A percentile compares a stretch with the other conserved stretches of the same genome.
Evolutionary conservation across 306 rosid genomes (phyloP).

Genomic region (Fragaria nilgerrensis): DNA sequence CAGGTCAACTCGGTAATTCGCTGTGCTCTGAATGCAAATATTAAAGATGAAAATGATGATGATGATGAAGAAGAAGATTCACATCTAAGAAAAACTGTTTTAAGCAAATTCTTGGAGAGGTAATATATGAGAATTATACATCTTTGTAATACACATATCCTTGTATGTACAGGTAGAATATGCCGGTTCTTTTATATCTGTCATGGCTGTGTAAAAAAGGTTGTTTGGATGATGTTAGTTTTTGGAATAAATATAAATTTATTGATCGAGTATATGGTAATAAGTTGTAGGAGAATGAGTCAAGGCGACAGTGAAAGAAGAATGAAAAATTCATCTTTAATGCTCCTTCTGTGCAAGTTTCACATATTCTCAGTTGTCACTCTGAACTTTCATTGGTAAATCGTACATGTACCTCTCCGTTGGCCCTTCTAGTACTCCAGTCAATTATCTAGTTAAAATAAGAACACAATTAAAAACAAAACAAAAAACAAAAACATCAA

Average conservation of each 20-base stretch:
- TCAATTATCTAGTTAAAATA: too few relatives aligned
- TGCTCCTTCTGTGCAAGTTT: neutral
- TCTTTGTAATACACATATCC: neutral
- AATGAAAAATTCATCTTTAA: neutral
- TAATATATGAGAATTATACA: slow-evolving; percentile 19
- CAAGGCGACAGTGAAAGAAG: neutral
- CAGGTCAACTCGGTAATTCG: slow-evolving; percentile 78
- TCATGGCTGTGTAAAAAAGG: neutral
- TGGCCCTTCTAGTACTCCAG: too few relatives aligned
- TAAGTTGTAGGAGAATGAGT: too few relatives aligned
- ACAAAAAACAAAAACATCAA: too few relatives aligned
- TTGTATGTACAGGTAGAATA: neutral
- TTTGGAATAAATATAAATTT: neutral
- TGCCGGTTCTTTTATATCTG: neutral
- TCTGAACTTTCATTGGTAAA: too few relatives aligned
- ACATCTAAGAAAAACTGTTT: slow-evolving; percentile 49
- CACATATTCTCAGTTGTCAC: too few relatives aligned
- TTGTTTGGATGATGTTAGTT: neutral
- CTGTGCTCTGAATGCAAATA: slow-evolving; percentile 51
- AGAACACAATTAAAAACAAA: too few relatives aligned
- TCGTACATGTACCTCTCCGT: too few relatives aligned
- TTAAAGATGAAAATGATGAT: slow-evolving; percentile 34
- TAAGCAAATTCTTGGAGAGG: slow-evolving; percentile 67
- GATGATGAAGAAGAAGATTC: slow-evolving; percentile 41
- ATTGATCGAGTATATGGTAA: neutral